Base-by-base conservation (phyloP, 2,329 filamentous ascomycete species). In the Microdochium trichocladiopsis region DNA sequence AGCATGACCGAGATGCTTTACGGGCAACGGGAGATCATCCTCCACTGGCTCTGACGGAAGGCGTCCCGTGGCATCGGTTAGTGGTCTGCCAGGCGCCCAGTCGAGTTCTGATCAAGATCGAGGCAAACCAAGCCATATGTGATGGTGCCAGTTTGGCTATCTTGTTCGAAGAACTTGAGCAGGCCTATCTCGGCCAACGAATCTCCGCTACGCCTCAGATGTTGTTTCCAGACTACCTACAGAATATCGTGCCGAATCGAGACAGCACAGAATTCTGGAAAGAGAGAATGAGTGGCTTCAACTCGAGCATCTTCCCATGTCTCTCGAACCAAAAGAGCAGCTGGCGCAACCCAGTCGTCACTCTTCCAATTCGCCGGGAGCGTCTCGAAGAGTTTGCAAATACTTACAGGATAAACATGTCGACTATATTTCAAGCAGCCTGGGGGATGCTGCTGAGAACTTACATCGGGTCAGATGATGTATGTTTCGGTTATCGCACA, bases 391-490 rank as follows among this genome's bases (percentile, higher is more conserved):
- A 72, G 9, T 81, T 81, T 47, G 68, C 69, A 47, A 68, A 55
- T 8, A 65, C 63, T 4, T 64, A 70, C 41, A 64, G 67, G 9
- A 67, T 80, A 2, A 73, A 73, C 0, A 63, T 76, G 0, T 72
- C 77, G 0, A 73, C 77, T 0, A 67, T 83, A 3, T 68, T 85
- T 3, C 75, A 78, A 23, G 72, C 82, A n/a, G 80, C 81, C 0
- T 86, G 82, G 82, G 78, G 73, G 0, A 66, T 86, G 21, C 70
- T 83, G 0, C 66, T 84, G 0, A 75, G 79, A 2, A 70, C 73
- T 1, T 84, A 81, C 56, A 73, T 78, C 2, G 78, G 78, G 1
- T 70, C 70, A 16, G 69, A 76, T 22, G 71, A 74, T 11, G 74
- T 83, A 8, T 73, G 76, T 36, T 84, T 85, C 55, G 82, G 82